Percentiles rank a stretch among this genome's conserved stretches.
Evolutionary conservation across 2,329 filamentous ascomycete species (phyloP).

Genomic region (Botrytis cinerea): DNA sequence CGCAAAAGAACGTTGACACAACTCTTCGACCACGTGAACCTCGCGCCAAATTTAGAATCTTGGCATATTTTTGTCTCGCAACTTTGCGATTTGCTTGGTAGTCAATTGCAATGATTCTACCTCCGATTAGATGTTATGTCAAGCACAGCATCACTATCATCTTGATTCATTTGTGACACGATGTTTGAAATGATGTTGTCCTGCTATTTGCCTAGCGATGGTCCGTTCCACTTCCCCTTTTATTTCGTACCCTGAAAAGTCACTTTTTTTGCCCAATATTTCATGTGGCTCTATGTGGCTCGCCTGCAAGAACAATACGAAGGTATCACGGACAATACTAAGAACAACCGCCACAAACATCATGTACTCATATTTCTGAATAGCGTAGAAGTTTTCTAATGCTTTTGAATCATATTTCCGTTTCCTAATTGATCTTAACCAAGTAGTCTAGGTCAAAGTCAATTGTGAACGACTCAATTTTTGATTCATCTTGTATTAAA

Average conservation of each 20-base stretch:
- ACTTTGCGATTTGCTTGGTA: background rate
- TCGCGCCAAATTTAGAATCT: background rate
- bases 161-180: background rate
- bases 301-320: constrained; percentile 21
- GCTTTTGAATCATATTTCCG: background rate
- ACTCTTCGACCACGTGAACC: background rate
- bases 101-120: background rate
- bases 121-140: background rate
- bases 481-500: background rate
- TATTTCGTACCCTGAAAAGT: constrained; percentile 11
- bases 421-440: background rate
- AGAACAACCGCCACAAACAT: constrained; percentile 11
- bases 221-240: constrained; percentile 47
- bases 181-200: constrained; percentile 39
- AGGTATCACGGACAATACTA: constrained; percentile 24
- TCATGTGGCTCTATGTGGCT: constrained; percentile 20
- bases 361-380: constrained; percentile 9
- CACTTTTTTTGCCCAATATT: constrained; percentile 4
- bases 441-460: constrained; percentile 9
- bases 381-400: background rate
- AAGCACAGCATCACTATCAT: background rate
- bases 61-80: background rate
- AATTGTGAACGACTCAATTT: background rate
- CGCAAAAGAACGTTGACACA: background rate
- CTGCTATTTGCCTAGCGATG: constrained; percentile 36